Evolutionary conservation across 1,284 basidiomycete genomes (phyloP), one percentile per base, ranked within the genome.

Genomic region (Cerrena zonata): DNA sequence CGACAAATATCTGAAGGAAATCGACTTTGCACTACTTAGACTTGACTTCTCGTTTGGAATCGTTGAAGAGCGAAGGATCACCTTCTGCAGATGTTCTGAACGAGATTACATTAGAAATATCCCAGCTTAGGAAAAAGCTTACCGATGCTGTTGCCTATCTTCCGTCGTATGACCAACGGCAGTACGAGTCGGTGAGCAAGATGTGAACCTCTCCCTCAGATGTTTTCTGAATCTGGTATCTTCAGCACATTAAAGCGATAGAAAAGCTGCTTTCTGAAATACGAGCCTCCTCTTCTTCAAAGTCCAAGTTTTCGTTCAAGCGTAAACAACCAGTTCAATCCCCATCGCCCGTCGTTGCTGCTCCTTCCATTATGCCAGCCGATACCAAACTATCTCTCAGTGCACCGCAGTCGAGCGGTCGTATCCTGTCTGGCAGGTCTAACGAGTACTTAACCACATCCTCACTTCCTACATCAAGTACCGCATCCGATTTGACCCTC

Each of bases 301-400:
- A 80, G 58, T 61, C 78, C 0, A 86, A 78, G 54, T 92, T 92
- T 61, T 66, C 80, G 0, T 91, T 91, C 73, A 87, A 82, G 59
- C 77, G 81, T 18, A 84, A 76, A 57, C 54, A 67, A 5, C 56
- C 61, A 2, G 59, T 59, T 25, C 48, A 60, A n/a, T 54, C 65
- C 25, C 13, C 47, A 30, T 13, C 58, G n/a, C n/a, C n/a, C n/a
- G n/a, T n/a, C n/a, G n/a, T n/a, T n/a, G n/a, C n/a, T n/a, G n/a
- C n/a, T n/a, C n/a, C n/a, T n/a, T n/a, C n/a, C n/a, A n/a, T n/a
- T n/a, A n/a, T n/a, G n/a, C n/a, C n/a, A n/a, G n/a, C n/a, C n/a
- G n/a, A n/a, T n/a, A n/a, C n/a, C n/a, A n/a, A n/a, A n/a, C n/a
- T n/a, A n/a, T n/a, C n/a, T n/a, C n/a, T 50, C 24, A 23, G 27